Base-by-base conservation (phyloP, 1,284 basidiomycete genomes). In the Takashimella koratensis region DNA sequence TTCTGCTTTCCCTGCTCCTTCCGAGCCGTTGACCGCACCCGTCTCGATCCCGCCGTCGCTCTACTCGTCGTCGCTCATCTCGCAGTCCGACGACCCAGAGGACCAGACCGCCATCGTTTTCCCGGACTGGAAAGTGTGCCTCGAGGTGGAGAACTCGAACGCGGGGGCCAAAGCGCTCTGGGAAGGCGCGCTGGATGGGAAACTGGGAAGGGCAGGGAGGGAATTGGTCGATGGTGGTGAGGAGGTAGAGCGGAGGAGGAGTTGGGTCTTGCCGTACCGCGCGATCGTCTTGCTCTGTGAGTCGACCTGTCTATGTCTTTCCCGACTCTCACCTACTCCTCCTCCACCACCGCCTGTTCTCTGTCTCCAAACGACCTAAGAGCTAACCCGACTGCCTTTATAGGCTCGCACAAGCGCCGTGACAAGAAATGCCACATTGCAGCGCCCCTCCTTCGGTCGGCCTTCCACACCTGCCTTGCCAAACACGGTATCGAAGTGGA, bases 361-460 rank as follows among this genome's bases (percentile, higher is more conserved):
- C 44, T 22, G 11, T 23, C 49, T 45, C 45, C 21, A 23, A 27
- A 43, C n/a, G 39, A 27, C 16, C 30, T n/a, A n/a, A 12, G 22
- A 43, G 43, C 19, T 19, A 10, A 43, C 6, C 10, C 19, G 22
- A 43, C 43, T 23, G 43, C 5, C 8, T 21, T 23, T 12, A 45
- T 48, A 94, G 90, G 91, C 73, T 94, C 91, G 2, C 93, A 96
- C 76, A 92, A 91, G 77, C 83, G 82, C 63, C 81, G 92, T 49
- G 93, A 96, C 76, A 93, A 91, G 70, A 83, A 90, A 51, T 97
- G 93, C 74, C 83, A 83, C 44, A 86, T 96, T 49, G 84, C 88
- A 5, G 89, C 92, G 3, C 86, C 88, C 3, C 82, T 90, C 56
- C 83, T 97, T 26, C 86, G 90, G 70, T 64, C 69, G 5, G 75